Percentiles rank a stretch among this genome's conserved stretches.
These are phyloP conservation scores for Eutrema salsugineum DNA, from an alignment of 441 rosid genomes.

Conservation along the genomic window DNA sequence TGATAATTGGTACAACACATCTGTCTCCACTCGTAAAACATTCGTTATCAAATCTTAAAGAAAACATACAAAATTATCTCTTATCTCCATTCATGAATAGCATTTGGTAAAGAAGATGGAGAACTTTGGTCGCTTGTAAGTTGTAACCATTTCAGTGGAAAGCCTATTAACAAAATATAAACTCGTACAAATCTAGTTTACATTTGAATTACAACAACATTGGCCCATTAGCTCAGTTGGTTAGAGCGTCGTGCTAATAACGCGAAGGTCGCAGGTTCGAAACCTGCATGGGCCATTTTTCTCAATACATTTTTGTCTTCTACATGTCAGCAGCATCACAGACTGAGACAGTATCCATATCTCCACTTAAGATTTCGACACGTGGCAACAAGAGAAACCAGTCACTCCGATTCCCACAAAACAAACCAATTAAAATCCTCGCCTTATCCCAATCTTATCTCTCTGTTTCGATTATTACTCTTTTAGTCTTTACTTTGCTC, in stretches of 20 bases:
- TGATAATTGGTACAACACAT: too few relatives aligned
- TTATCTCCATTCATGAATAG: neutral
- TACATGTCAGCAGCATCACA: neutral
- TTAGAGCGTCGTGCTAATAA: conserved; percentile 86
- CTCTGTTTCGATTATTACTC: conserved; percentile 4
- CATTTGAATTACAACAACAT: too few relatives aligned
- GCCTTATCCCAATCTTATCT: conserved; percentile 25
- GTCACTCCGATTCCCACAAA: neutral
- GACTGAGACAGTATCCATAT: conserved; percentile 10
- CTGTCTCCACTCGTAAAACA: neutral
- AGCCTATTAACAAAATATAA: neutral
- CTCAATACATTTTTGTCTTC: neutral
- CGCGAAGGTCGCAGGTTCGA: conserved; percentile 88
- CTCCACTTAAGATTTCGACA: neutral
- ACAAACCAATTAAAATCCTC: conserved; percentile 13
- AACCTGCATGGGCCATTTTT: conserved; percentile 62
- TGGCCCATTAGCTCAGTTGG: conserved; percentile 36
- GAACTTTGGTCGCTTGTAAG: too few relatives aligned
- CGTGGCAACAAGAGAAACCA: conserved; percentile 17
- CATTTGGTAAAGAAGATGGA: too few relatives aligned
- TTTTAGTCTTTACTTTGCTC: neutral
- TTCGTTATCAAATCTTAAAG: neutral
- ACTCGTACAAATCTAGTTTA: too few relatives aligned
- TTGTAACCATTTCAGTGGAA: too few relatives aligned
- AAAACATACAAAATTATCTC: neutral